Base-by-base conservation (phyloP, 345 rosid genomes). In the Trapa bicornis region DNA sequence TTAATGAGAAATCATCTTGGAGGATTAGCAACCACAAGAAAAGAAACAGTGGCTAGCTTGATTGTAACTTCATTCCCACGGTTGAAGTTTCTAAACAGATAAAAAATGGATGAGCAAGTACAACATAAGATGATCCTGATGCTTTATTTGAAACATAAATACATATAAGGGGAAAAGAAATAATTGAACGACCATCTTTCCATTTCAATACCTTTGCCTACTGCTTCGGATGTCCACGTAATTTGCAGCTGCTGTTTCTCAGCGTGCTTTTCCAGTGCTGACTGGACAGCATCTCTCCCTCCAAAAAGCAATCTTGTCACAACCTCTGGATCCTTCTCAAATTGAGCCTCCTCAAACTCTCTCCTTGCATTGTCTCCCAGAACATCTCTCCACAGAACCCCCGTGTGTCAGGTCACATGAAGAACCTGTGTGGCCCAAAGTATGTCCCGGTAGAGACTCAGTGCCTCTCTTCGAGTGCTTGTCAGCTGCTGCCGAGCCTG, bases 261-360 rank as follows among this genome's bases (percentile, higher is more conserved):
- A 3, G 75, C 86, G 9, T 88, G 86, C 73, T 86, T 91, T 53
- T 94, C 95, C 0, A 88, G 68, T 2, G 96, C 85, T 29, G 83
- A 78, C 5, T 88, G 80, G 53, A 91, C 86, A 0, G 95, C 92
- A 14, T 94, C 97, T 52, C 86, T 81, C 17, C 97, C 92, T 39
- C 94, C 94, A 7, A 88, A 90, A 33, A 94, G 79, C 62, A 91
- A 73, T 68, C 86, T 82, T 14, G 91, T 84, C 48, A 91, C 80
- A 9, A 85, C 71, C 75, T 94, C 95, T 9, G 97, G 95, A 71
- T 94, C 97, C 69, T 74, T 84, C 78, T 93, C 94, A 71, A 80
- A 83, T 65, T 94, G 79, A 11, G 96, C 94, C 66, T 80, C 96
- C 68, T 90, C 94, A 53, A 91, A 88, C 77, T 94, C 92, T 74